Conservation (phyloP, 495 filamentous ascomycete genomes). For the Aspergillus diversus region DNA sequence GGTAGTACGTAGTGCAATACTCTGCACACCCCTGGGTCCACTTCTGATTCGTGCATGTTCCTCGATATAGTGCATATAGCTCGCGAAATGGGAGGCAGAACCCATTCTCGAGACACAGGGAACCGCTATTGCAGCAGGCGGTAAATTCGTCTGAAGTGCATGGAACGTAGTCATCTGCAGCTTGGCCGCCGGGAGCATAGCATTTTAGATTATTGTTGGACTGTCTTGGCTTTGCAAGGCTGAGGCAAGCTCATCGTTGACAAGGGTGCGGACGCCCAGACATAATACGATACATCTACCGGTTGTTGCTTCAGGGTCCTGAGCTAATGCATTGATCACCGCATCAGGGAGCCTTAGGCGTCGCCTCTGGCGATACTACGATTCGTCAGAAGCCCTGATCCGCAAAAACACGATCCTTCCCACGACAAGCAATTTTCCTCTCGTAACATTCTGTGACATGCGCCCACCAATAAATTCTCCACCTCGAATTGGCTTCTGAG, state of each 20-base stretch:
- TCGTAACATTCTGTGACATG: too few species aligned
- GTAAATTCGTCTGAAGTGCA: conserved; percentile 2
- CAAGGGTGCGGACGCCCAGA: background rate
- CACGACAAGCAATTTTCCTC: too few species aligned
- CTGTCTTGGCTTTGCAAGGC: background rate
- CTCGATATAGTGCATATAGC: conserved; percentile 3
- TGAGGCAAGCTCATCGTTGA: background rate
- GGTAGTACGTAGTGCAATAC: conserved; percentile 8
- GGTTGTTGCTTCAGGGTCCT: background rate
- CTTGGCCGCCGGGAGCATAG: background rate
- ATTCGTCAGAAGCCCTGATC: background rate
- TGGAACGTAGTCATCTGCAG: conserved; percentile 11
- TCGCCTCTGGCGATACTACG: background rate
- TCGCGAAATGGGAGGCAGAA: background rate
- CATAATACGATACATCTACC: background rate
- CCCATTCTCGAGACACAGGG: conserved; percentile 4
- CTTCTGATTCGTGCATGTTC: background rate
- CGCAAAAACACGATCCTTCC: too few species aligned
- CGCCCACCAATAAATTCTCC: too few species aligned
- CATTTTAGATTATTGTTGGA: background rate
- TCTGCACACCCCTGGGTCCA: conserved; percentile 8
- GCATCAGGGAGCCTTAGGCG: background rate
- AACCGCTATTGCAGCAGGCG: conserved; percentile 1
- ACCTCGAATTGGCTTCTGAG: too few species aligned
- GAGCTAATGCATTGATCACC: background rate